A percentile compares a stretch with the other conserved stretches of the same genome.
phyloP scores from a whole-genome alignment of 2,329 filamentous ascomycete genomes.

The Pseudocercospora eumusae region DNA sequence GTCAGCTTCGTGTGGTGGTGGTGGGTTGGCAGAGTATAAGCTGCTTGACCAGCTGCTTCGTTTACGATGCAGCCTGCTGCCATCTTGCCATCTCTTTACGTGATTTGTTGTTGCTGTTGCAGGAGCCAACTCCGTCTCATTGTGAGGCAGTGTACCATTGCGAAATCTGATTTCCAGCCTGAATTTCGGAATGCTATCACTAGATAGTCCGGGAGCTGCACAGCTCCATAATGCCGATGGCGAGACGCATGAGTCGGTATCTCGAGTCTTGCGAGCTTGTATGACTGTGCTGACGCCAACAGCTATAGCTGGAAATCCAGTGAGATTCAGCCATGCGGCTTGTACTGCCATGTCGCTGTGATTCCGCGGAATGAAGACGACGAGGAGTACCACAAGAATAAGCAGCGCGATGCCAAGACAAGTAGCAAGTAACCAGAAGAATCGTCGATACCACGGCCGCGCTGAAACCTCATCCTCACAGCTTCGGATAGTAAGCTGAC shows the following conservation, averaged over 20 bases:
- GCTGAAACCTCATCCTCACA: conserved; percentile 21
- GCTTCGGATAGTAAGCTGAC: conserved; percentile 37
- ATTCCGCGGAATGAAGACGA: conserved; percentile 47
- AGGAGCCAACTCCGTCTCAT: conserved; percentile 32
- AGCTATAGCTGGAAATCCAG: conserved; percentile 81
- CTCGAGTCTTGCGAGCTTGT: conserved; percentile 68
- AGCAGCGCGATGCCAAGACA: conserved; percentile 41
- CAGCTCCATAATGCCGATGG: conserved; percentile 84
- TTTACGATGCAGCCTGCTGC: conserved; percentile 11
- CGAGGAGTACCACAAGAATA: conserved; percentile 42
- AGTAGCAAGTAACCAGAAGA: conserved; percentile 34
- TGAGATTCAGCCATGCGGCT: conserved; percentile 77
- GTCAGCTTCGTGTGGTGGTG: conserved; percentile 65
- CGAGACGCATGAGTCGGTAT: conserved; percentile 58
- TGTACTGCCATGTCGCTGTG: conserved; percentile 45
- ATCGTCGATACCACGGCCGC: conserved; percentile 34
- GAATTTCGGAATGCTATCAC: conserved; percentile 72
- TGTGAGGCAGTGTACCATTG: conserved; percentile 51
- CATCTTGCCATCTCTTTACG: conserved; percentile 16
- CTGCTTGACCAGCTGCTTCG: conserved; percentile 32
- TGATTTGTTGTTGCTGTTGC: conserved; percentile 9
- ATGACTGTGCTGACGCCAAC: conserved; percentile 79
- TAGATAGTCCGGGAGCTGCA: conserved; percentile 70
- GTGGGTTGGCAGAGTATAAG: conserved; percentile 53
- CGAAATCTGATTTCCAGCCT: conserved; percentile 70